Evolutionary conservation across 139 green algal species (phyloP).

Genomic region (Coelastrella sp.): DNA sequence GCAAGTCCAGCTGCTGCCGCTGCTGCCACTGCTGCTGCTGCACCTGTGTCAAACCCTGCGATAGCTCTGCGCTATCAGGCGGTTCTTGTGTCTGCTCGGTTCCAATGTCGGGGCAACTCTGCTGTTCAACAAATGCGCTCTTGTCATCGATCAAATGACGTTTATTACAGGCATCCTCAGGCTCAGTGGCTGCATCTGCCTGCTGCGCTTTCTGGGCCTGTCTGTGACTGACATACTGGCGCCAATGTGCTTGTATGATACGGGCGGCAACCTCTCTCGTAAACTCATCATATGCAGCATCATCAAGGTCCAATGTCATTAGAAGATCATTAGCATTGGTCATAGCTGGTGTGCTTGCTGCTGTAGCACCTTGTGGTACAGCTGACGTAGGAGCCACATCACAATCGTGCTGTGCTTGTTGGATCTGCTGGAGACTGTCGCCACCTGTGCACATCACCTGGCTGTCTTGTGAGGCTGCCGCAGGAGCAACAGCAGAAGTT

Average conservation of each 20-base stretch:
- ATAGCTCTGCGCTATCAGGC: too few species aligned
- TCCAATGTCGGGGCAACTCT: not conserved
- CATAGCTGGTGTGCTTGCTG: not conserved
- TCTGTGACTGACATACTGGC: slow-evolving; percentile 15
- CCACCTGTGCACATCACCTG: too few species aligned
- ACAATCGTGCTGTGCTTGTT: too few species aligned
- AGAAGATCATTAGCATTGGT: not conserved
- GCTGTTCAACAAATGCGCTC: too few species aligned
- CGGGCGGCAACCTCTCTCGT: slow-evolving; percentile 64
- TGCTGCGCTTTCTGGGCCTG: slow-evolving; percentile 27
- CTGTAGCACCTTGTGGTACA: slow-evolving; percentile 5
- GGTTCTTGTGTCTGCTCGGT: not conserved
- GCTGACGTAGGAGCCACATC: not conserved
- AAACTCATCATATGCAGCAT: slow-evolving; percentile 48
- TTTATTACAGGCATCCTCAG: too few species aligned
- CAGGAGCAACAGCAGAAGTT: not conserved
- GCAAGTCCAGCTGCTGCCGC: not conserved
- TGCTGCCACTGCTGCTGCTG: too few species aligned
- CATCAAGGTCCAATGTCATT: slow-evolving; percentile 6
- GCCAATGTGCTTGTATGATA: slow-evolving; percentile 71
- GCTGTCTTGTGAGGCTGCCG: not conserved
- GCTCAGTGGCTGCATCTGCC: too few species aligned
- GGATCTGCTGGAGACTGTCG: too few species aligned
- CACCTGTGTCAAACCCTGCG: too few species aligned
- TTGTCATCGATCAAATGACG: too few species aligned